Base-by-base conservation (phyloP, 1,284 basidiomycete species). In the Puccinia coronata region DNA sequence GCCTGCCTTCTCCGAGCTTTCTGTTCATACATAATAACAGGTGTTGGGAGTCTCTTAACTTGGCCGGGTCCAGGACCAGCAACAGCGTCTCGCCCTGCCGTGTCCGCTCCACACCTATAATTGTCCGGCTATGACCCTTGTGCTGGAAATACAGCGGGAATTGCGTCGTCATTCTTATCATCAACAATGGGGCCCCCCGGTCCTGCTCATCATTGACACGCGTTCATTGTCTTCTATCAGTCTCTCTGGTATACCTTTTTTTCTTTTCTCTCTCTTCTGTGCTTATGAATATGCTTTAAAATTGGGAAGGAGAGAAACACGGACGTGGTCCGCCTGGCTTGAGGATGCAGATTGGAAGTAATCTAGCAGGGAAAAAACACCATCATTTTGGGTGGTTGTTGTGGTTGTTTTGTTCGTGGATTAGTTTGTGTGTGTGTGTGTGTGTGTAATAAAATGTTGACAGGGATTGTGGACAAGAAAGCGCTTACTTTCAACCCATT, bases 101-200 rank as follows among this genome's bases (percentile, higher is more conserved):
- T 83, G 82, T 57, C 73, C 82, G 31, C 59, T 85, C 84, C 18
- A 85, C 72, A 0, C 85, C 84, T 31, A 85, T 82, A 63, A 85
- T 82, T n/a, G 84, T 84, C 1, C 84, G 65, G 16, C 83, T 83
- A 71, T 85, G 85, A 0, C 85, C 85, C 18, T 83, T 70, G 78
- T 85, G 84, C 77, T 85, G 85, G 1, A 85, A 82, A 65, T 85
- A 85, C 20, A 85, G 70, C 14, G 84, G 84, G 57, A 83, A 82
- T 34, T 81, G 82, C 12, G 23, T 25, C 1, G 65, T 76, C 28
- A 25, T 25, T 53, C 39, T 28, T 63, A 80, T 63, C n/a, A 55
- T 20, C 16, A 6, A 16, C 6, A 43, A 6, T 43, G 8, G 8
- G 6, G 8, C 43, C 43, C 16, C 43, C 43, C 8, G 6, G 8